Base-by-base conservation (phyloP, 352 stramenopile species). In the Blastocystis sp. region DNA sequence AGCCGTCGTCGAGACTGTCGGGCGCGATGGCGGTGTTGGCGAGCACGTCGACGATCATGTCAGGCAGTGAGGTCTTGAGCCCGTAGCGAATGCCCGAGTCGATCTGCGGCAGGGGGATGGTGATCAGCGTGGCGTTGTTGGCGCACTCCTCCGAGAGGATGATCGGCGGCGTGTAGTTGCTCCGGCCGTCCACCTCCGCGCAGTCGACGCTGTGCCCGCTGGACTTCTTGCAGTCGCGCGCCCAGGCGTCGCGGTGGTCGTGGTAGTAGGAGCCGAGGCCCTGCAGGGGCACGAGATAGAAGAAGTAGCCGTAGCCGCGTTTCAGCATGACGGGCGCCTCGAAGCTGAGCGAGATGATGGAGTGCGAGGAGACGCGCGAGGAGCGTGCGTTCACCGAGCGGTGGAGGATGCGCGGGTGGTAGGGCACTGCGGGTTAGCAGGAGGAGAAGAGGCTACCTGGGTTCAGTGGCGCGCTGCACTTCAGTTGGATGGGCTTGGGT, bases 61-160 rank as follows among this genome's bases (percentile, higher is more conserved):
- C 74, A 9, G 74, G 45, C 23, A 66, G 53, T 21, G 74, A 84
- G 19, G 48, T 67, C 7, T 59, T 53, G 2, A 84, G 48, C 9
- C 74, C 74, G 48, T 84, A 84, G 23, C 21, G 74, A 84, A 84
- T 52, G 0, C 60, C 28, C 11, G 74, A 84, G 11, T 84, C 74
- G 17, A 84, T n/a, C 74, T 84, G 74, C 17, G 74, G 74, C 11
- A 84, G 60, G 23, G 74, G 74, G 43, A 62, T 45, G 1, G 23
- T 62, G 2, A 84, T 28, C 3, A 53, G 2, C 14, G 56, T 41
- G 1, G 21, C 21, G 45, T 52, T 53, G 34, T 69, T 43, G 2
- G 40, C 10, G 60, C 74, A 84, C 28, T 84, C 74, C 38, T 84
- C 52, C 2, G 66, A 76, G 23, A 17, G 38, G 10, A 69, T 41